Percentiles rank a stretch among this genome's conserved stretches.
Evolutionary conservation across 1,284 basidiomycete species (phyloP).

Genomic region (Ustilago loliicola): DNA sequence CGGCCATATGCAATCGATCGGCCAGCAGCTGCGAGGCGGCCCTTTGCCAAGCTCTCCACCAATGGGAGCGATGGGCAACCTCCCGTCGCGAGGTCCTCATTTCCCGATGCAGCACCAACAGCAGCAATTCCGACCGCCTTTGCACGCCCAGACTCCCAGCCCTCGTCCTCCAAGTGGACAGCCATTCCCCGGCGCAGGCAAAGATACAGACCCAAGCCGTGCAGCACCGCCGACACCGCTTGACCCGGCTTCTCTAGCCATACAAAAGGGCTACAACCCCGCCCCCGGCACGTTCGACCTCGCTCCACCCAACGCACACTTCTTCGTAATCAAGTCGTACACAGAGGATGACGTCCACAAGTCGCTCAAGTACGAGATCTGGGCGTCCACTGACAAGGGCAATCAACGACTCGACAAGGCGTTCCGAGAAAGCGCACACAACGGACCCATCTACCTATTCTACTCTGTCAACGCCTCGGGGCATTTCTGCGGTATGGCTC

Average conservation of each 20-base stretch:
- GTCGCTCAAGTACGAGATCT: slow-evolving; percentile 67
- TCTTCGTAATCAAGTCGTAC: slow-evolving; percentile 70
- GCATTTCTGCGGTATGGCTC: slow-evolving; percentile 69
- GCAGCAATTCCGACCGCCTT: slow-evolving; percentile 23
- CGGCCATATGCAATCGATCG: slow-evolving; percentile 35
- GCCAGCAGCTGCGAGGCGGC: slow-evolving; percentile 42
- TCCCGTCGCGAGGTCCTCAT: slow-evolving; percentile 19
- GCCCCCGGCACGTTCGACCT: slow-evolving; percentile 45
- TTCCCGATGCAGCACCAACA: slow-evolving; percentile 32
- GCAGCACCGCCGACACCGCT: slow-evolving; percentile 21
- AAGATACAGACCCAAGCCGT: not conserved
- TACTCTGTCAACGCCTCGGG: slow-evolving; percentile 69
- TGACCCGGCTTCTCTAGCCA: slow-evolving; percentile 28
- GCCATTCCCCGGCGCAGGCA: not conserved
- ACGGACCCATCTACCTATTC: slow-evolving; percentile 68
- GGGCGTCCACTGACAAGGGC: slow-evolving; percentile 70
- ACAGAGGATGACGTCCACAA: slow-evolving; percentile 69
- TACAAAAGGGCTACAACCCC: slow-evolving; percentile 57
- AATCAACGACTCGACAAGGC: slow-evolving; percentile 66
- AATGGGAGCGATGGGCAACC: slow-evolving; percentile 19
- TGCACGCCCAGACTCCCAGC: slow-evolving; percentile 12
- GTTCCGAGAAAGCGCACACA: slow-evolving; percentile 40
- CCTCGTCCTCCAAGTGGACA: slow-evolving; percentile 17
- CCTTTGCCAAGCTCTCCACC: slow-evolving; percentile 26
- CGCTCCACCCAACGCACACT: slow-evolving; percentile 53